These are phyloP conservation scores for Earliella scabrosa DNA, from an alignment of 1,284 basidiomycete genomes.

Conservation along the genomic window DNA sequence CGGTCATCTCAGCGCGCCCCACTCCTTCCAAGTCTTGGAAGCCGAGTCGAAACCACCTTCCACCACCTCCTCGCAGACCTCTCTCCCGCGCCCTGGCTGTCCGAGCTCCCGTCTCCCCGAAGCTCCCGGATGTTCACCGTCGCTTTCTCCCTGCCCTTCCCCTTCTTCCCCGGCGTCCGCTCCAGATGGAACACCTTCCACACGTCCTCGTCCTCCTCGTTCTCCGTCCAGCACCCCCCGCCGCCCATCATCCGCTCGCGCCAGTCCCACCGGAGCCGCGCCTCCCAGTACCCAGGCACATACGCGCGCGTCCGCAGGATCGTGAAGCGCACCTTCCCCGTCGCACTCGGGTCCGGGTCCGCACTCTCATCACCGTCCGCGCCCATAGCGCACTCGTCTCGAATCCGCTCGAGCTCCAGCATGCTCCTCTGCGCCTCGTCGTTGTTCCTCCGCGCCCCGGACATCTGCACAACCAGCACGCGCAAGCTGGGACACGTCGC, in stretches of 20 bases:
- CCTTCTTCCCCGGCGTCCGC: background rate
- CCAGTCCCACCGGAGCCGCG: conserved; percentile 20
- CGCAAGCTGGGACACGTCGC: conserved; percentile 8
- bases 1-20: background rate
- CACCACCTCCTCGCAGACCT: conserved; percentile 10
- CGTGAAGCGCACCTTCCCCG: conserved; percentile 2
- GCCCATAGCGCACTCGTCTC: conserved; percentile 3
- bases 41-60: conserved; percentile 6
- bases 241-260: conserved; percentile 15
- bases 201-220: conserved; percentile 16
- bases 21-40: background rate
- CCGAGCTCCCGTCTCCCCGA: background rate
- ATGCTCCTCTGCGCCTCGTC: background rate
- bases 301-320: conserved; percentile 11
- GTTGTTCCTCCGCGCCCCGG: conserved; percentile 9
- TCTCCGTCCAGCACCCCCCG: conserved; percentile 19
- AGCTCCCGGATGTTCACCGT: background rate
- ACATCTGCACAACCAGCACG: conserved; percentile 19
- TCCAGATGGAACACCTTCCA: conserved; percentile 9
- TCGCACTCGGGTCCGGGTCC: no score
- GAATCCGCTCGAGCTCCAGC: conserved; percentile 12
- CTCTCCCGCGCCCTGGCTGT: background rate
- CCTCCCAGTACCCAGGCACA: conserved; percentile 16
- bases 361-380: no score
- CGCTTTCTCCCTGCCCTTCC: background rate